These are phyloP conservation scores for Gonium pectorale DNA, from an alignment of 139 green algal genomes.

Conservation along the genomic window DNA sequence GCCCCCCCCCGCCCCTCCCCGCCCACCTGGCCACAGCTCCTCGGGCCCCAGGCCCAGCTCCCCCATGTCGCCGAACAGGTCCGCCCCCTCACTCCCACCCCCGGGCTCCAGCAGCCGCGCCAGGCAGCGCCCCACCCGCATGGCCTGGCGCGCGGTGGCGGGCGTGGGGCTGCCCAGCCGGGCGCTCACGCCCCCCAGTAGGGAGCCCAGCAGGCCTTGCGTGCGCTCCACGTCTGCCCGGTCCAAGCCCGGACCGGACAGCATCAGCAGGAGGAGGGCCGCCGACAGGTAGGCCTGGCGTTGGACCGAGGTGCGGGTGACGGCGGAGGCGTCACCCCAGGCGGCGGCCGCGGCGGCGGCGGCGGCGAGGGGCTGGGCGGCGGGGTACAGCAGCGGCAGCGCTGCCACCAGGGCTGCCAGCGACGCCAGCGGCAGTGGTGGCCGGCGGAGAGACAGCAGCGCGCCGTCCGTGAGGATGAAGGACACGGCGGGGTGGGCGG, in stretches of 20 bases:
- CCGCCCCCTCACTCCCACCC: too few species aligned
- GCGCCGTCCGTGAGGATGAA: slow-evolving; percentile 3
- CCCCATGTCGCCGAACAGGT: slow-evolving; percentile 67
- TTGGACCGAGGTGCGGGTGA: slow-evolving; percentile 46
- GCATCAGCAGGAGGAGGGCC: slow-evolving; percentile 49
- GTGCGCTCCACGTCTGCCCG: slow-evolving; percentile 6
- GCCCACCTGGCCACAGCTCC: slow-evolving; percentile 66
- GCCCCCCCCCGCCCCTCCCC: background rate
- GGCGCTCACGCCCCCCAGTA: slow-evolving; percentile 67
- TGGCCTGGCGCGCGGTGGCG: slow-evolving; percentile 62
- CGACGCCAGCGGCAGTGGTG: background rate
- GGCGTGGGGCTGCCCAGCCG: slow-evolving; percentile 71
- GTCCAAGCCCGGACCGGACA: slow-evolving; percentile 10
- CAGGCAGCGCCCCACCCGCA: slow-evolving; percentile 70
- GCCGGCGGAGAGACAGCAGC: background rate
- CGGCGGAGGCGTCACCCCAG: slow-evolving; percentile 56
- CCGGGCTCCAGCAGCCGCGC: slow-evolving; percentile 59
- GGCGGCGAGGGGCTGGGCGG: background rate
- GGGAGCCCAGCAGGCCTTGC: slow-evolving; percentile 48
- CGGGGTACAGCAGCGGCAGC: slow-evolving; percentile 29
- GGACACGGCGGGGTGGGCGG: background rate
- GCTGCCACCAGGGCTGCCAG: background rate
- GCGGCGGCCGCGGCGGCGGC: slow-evolving; percentile 42
- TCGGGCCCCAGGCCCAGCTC: slow-evolving; percentile 56
- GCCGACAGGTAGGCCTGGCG: slow-evolving; percentile 72